Evolutionary conservation across 2,329 filamentous ascomycete species (phyloP).

Genomic region (Orbilia ellipsospora): DNA sequence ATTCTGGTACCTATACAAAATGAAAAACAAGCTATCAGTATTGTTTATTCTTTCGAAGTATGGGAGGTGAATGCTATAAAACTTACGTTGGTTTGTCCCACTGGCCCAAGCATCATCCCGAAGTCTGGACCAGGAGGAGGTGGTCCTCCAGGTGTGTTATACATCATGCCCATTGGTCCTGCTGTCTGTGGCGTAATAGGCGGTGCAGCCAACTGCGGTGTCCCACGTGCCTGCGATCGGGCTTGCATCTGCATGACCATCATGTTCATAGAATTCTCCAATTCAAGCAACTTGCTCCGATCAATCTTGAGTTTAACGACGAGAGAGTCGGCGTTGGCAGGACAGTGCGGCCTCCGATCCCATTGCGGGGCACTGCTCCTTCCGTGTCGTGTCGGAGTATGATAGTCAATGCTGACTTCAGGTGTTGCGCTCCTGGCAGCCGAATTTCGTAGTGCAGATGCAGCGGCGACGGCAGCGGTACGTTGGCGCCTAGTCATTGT

Average conservation of each 20-base stretch:
- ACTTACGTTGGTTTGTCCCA: constrained; percentile 47
- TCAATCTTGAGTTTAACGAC: constrained; percentile 80
- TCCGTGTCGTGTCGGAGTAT: constrained; percentile 38
- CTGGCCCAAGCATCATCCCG: constrained; percentile 44
- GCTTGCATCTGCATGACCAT: constrained; percentile 56
- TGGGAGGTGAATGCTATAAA: background rate
- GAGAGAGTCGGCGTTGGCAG: constrained; percentile 66
- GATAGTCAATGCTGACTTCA: constrained; percentile 66
- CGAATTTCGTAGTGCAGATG: constrained; percentile 77
- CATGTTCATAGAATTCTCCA: constrained; percentile 69
- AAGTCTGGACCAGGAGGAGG: constrained; percentile 41
- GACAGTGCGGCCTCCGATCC: constrained; percentile 56
- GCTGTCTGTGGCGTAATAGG: constrained; percentile 35
- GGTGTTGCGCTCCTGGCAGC: constrained; percentile 85
- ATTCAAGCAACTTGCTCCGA: constrained; percentile 76
- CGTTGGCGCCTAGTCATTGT: constrained; percentile 59
- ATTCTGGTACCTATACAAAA: constrained; percentile 75
- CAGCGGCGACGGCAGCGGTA: constrained; percentile 65
- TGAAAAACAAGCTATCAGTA: constrained; percentile 34
- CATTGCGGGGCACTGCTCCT: constrained; percentile 28
- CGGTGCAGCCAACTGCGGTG: constrained; percentile 18
- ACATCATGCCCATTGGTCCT: constrained; percentile 44
- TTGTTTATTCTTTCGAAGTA: background rate
- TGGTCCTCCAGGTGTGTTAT: constrained; percentile 43
- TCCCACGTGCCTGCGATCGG: constrained; percentile 20